A percentile compares a stretch with the other conserved stretches of the same genome.
Conservation (phyloP, 2,329 filamentous ascomycete genomes). For the Aspergillus intermedius region DNA sequence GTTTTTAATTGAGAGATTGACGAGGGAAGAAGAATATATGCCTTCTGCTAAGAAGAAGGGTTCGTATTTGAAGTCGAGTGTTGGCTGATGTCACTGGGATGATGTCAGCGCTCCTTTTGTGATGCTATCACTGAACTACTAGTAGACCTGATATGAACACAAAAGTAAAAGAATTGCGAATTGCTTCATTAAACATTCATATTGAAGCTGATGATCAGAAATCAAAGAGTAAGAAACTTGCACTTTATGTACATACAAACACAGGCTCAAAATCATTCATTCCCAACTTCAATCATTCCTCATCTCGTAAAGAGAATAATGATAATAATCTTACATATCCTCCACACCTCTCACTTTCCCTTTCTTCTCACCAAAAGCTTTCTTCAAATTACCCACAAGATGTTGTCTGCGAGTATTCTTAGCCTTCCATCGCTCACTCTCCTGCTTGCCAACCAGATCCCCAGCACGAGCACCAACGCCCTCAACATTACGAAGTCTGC, state of each 20-base stretch:
- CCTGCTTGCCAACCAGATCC: conserved; percentile 21
- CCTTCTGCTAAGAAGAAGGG: background rate
- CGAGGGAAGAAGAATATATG: background rate
- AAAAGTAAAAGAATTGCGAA: too few relatives aligned
- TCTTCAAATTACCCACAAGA: conserved; percentile 30
- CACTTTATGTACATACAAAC: conserved; percentile 36
- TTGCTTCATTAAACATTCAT: too few relatives aligned
- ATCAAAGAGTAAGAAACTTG: too few relatives aligned
- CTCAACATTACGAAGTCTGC: conserved; percentile 27
- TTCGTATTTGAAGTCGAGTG: background rate
- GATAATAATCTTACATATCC: conserved; percentile 19
- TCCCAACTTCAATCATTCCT: background rate
- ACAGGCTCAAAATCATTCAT: conserved; percentile 3
- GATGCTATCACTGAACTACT: too few relatives aligned
- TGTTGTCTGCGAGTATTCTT: conserved; percentile 31
- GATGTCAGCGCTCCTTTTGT: conserved; percentile 22
- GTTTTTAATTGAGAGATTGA: background rate
- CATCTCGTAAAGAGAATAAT: background rate
- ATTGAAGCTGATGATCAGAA: too few relatives aligned
- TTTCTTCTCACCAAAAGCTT: conserved; percentile 29
- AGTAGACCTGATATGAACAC: too few relatives aligned
- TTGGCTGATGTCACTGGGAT: conserved; percentile 3
- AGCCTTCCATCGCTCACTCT: conserved; percentile 28
- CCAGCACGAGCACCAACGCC: conserved; percentile 7
- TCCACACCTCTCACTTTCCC: conserved; percentile 27